phyloP scores from a whole-genome alignment of 306 rosid species.

The Gynostemma pentaphyllum region DNA sequence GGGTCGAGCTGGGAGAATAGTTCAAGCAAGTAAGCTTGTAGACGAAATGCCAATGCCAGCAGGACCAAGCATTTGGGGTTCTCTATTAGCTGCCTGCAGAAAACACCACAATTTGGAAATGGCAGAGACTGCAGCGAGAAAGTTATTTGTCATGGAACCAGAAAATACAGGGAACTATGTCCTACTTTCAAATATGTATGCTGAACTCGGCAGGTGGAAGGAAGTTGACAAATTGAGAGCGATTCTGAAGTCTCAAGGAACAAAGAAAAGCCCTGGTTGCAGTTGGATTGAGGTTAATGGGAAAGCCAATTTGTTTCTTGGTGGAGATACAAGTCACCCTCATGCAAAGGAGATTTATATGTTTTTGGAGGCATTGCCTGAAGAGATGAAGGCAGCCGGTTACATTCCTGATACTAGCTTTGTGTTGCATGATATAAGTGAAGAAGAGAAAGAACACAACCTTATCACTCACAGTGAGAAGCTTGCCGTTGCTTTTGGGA shows the following conservation, averaged over 20 bases:
- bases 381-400: slow-evolving; percentile 10
- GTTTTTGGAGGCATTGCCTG: slow-evolving; percentile 25
- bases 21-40: slow-evolving; percentile 44
- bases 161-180: slow-evolving; percentile 77
- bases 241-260: slow-evolving; percentile 37
- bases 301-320: slow-evolving; percentile 46
- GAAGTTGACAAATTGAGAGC: slow-evolving; percentile 51
- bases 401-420: slow-evolving; percentile 2
- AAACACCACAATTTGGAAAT: slow-evolving; percentile 48
- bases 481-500: neutral
- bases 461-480: slow-evolving; percentile 6
- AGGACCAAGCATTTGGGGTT: slow-evolving; percentile 78
- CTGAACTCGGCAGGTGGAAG: slow-evolving; percentile 72
- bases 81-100: slow-evolving; percentile 63
- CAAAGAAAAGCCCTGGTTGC: slow-evolving; percentile 65
- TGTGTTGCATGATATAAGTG: slow-evolving; percentile 6
- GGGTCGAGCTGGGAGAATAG: slow-evolving; percentile 55
- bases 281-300: slow-evolving; percentile 60
- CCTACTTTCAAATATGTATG: slow-evolving; percentile 62
- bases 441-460: slow-evolving; percentile 10
- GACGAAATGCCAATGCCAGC: slow-evolving; percentile 55
- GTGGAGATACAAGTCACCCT: slow-evolving; percentile 45
- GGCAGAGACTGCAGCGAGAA: slow-evolving; percentile 51
- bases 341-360: slow-evolving; percentile 40
- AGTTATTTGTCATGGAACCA: slow-evolving; percentile 55